Conservation (phyloP, 768 basidiomycete species). For the Epithele typhae region DNA sequence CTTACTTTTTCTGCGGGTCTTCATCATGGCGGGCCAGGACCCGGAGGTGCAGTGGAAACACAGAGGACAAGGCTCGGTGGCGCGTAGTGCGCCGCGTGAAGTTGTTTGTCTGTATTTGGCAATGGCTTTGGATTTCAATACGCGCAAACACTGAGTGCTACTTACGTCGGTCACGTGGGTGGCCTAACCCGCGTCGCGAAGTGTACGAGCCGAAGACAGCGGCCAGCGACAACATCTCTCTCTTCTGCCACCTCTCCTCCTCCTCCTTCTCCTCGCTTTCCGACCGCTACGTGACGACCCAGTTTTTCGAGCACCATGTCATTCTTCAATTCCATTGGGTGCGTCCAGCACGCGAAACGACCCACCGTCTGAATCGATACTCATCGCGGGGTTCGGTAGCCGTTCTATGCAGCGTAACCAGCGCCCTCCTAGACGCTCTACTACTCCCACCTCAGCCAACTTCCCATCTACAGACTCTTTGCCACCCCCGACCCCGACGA, state of each 20-base stretch:
- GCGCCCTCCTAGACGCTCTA: slow-evolving; percentile 65
- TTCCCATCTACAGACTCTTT: slow-evolving; percentile 40
- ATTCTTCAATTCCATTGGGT: slow-evolving; percentile 83
- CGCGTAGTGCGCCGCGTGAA: slow-evolving; percentile 12
- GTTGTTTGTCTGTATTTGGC: slow-evolving; percentile 22
- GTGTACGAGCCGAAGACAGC: neutral
- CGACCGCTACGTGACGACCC: neutral
- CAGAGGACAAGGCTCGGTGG: neutral
- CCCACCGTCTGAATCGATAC: slow-evolving; percentile 1
- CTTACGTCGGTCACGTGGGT: slow-evolving; percentile 11
- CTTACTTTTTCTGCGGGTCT: slow-evolving; percentile 63
- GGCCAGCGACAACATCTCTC: neutral
- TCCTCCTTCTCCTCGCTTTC: no score
- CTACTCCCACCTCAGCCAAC: slow-evolving; percentile 69
- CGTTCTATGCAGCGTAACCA: slow-evolving; percentile 74
- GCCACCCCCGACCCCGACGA: slow-evolving; percentile 39
- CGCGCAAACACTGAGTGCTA: slow-evolving; percentile 13
- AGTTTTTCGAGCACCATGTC: slow-evolving; percentile 47
- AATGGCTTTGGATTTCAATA: slow-evolving; percentile 22
- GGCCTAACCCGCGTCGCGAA: slow-evolving; percentile 11
- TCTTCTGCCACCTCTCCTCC: neutral
- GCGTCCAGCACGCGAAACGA: slow-evolving; percentile 24
- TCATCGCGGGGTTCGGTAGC: slow-evolving; percentile 31
- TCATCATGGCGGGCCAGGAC: slow-evolving; percentile 30
- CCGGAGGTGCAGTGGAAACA: slow-evolving; percentile 11